Conservation (phyloP, 2,329 filamentous ascomycete genomes). For the Incumbomyces delicatus region DNA sequence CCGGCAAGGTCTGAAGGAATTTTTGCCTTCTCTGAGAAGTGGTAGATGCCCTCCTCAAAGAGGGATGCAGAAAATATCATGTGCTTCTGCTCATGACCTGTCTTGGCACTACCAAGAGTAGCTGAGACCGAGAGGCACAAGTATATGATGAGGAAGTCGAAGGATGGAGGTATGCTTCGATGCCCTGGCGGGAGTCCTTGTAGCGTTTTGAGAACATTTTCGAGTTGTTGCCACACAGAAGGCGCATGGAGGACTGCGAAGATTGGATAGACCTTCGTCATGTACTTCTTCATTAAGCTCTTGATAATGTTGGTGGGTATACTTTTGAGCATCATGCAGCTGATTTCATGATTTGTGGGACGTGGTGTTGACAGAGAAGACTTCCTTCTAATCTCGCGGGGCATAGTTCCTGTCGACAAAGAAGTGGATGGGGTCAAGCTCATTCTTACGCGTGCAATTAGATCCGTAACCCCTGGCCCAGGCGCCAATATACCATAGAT, state of each 20-base stretch:
- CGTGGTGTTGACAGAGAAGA: constrained; percentile 13
- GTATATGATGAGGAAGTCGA: constrained; percentile 26
- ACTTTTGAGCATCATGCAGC: constrained; percentile 19
- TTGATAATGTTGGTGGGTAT: constrained; percentile 21
- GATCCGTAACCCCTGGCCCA: constrained; percentile 23
- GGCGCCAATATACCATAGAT: constrained; percentile 24
- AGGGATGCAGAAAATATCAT: constrained; percentile 25
- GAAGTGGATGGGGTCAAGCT: constrained; percentile 25
- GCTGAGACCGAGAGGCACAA: constrained; percentile 26
- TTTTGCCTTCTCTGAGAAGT: constrained; percentile 22
- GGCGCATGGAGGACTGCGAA: constrained; percentile 23
- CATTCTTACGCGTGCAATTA: constrained; percentile 26
- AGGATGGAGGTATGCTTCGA: constrained; percentile 19
- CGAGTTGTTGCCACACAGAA: constrained; percentile 23
- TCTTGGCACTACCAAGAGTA: constrained; percentile 25
- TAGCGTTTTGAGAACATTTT: constrained; percentile 15
- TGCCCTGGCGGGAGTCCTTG: constrained; percentile 18
- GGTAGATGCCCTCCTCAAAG: constrained; percentile 27
- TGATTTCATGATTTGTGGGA: constrained; percentile 14
- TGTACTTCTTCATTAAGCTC: constrained; percentile 25
- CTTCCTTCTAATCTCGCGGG: constrained; percentile 14
- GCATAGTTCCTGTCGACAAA: constrained; percentile 14
- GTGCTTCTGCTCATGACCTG: constrained; percentile 25
- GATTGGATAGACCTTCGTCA: constrained; percentile 24
- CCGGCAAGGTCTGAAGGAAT: constrained; percentile 23